phyloP scores from a whole-genome alignment of 768 basidiomycete genomes.

The Pholiota molesta region DNA sequence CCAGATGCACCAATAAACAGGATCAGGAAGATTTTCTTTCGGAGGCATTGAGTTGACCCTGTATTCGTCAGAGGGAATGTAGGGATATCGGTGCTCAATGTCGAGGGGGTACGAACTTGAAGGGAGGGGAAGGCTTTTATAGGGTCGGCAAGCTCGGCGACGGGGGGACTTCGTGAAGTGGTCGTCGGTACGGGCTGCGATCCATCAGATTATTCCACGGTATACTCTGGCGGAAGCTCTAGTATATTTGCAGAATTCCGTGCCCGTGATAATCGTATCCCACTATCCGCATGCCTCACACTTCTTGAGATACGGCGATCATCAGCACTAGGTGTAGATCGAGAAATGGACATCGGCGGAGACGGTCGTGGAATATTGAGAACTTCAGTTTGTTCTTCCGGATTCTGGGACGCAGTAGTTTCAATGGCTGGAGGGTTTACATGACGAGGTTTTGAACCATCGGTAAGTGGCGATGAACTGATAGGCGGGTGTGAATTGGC shows the following conservation, averaged over 20 bases:
- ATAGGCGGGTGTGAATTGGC: too few species aligned
- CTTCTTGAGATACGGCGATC: neutral
- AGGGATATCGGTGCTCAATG: constrained; percentile 9
- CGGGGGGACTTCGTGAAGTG: too few species aligned
- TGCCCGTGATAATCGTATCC: neutral
- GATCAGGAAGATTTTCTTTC: constrained; percentile 47
- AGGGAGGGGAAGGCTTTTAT: constrained; percentile 17
- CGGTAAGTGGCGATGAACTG: too few species aligned
- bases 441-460: too few species aligned
- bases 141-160: constrained; percentile 21
- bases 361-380: too few species aligned
- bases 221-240: neutral
- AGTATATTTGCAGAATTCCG: neutral
- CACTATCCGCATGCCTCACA: neutral
- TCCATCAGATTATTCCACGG: neutral
- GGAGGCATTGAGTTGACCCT: constrained; percentile 42
- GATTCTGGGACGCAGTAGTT: too few species aligned
- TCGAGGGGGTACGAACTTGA: too few species aligned
- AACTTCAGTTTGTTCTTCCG: too few species aligned
- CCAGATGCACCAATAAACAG: constrained; percentile 55
- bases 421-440: too few species aligned
- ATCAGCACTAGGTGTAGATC: neutral
- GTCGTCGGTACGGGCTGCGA: neutral
- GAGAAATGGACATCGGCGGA: too few species aligned
- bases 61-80: constrained; percentile 35